phyloP scores from a whole-genome alignment of 805 yeast species.

The Candida xyloterini region DNA sequence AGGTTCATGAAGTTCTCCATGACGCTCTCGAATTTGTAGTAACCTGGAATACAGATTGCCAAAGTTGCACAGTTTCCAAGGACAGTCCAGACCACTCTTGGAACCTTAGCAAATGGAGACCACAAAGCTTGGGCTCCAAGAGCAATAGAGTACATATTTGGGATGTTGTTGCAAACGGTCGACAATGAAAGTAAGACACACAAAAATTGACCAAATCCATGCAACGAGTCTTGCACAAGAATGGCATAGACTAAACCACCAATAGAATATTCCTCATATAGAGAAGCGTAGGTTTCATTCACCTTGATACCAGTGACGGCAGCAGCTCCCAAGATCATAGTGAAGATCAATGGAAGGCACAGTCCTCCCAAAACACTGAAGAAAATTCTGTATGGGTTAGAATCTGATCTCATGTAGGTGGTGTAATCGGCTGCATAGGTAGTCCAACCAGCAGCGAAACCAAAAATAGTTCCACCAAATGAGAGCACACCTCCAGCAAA shows the following conservation, averaged over 20 bases:
- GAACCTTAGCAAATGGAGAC: constrained; percentile 69
- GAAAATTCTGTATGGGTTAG: constrained; percentile 59
- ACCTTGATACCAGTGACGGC: constrained; percentile 64
- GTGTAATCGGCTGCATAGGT: constrained; percentile 92
- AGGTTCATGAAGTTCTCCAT: constrained; percentile 88
- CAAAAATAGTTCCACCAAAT: constrained; percentile 79
- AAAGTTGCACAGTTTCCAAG: constrained; percentile 71
- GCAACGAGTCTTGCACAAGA: constrained; percentile 73
- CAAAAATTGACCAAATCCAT: constrained; percentile 88
- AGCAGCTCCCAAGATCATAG: constrained; percentile 84
- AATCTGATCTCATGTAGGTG: constrained; percentile 72
- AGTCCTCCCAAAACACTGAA: constrained; percentile 62
- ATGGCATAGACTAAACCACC: constrained; percentile 86
- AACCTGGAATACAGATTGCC: constrained; percentile 88
- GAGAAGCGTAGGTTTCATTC: constrained; percentile 42
- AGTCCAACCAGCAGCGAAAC: constrained; percentile 94
- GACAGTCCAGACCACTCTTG: constrained; percentile 81
- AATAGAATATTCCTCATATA: constrained; percentile 52
- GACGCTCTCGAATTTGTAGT: constrained; percentile 65
- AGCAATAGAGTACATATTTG: constrained; percentile 90
- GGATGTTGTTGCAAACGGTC: constrained; percentile 87
- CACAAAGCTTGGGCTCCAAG: constrained; percentile 83
- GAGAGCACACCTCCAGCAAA: constrained; percentile 77
- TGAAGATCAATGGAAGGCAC: constrained; percentile 64
- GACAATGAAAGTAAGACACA: constrained; percentile 82